These are phyloP conservation scores for Erysimum cheiranthoides DNA, from an alignment of 345 rosid species.

Conservation along the genomic window DNA sequence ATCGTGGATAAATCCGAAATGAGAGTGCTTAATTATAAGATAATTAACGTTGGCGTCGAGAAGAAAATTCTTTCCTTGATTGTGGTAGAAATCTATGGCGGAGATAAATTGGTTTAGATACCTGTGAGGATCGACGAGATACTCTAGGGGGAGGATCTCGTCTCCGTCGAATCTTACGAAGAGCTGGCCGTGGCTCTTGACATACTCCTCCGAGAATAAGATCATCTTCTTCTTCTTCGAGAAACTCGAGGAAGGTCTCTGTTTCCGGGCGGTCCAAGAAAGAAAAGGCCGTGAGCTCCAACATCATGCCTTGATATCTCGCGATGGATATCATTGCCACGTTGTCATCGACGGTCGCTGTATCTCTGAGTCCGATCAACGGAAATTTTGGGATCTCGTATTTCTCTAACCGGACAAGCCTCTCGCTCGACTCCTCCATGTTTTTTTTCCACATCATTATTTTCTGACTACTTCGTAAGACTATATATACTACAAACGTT, in stretches of 20 bases:
- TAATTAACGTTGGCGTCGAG: conserved; percentile 28
- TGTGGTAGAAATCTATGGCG: conserved; percentile 39
- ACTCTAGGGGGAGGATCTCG: conserved; percentile 23
- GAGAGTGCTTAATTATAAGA: background rate
- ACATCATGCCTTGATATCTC: background rate
- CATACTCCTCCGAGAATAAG: background rate
- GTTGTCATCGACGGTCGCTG: background rate
- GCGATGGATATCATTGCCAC: background rate
- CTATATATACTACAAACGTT: background rate
- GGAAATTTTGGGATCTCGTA: background rate
- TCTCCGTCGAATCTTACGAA: conserved; percentile 3
- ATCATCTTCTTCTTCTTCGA: background rate
- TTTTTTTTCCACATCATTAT: too few relatives aligned
- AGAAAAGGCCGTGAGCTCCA: background rate
- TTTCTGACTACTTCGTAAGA: background rate
- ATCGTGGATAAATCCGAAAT: background rate
- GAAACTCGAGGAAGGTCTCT: background rate
- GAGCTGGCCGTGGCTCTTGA: conserved; percentile 4
- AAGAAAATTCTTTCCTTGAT: conserved; percentile 24
- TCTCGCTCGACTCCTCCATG: conserved; percentile 24
- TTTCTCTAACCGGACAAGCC: conserved; percentile 3
- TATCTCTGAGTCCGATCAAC: background rate
- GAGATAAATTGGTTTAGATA: conserved; percentile 36
- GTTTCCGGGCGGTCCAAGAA: background rate
- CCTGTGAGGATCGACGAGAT: conserved; percentile 25